These are phyloP conservation scores for Artemisia argyi DNA, from an alignment of 129 eudicot genomes.

Conservation along the genomic window DNA sequence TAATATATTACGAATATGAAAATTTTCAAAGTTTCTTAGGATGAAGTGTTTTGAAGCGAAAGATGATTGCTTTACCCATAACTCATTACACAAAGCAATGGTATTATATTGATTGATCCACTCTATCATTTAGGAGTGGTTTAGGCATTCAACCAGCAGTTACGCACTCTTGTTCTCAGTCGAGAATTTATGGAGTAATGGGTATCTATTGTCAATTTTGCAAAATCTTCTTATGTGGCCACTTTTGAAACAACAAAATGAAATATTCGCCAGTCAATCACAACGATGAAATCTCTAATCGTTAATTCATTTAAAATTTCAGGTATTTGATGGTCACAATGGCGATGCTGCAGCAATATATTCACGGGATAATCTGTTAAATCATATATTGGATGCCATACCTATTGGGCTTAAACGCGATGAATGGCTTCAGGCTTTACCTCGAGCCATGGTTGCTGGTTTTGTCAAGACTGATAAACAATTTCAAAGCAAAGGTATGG, in stretches of 20 bases:
- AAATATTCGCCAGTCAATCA: too few species aligned
- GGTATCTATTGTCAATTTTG: neutral
- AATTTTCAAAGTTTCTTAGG: neutral
- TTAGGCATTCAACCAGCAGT: neutral
- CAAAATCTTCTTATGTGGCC: neutral
- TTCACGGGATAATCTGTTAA: slow-evolving; percentile 62
- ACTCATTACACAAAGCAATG: slow-evolving; percentile 2
- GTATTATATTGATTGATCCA: neutral
- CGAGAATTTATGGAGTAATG: neutral
- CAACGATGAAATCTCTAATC: neutral
- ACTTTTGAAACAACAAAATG: neutral
- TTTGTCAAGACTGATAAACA: slow-evolving; percentile 82
- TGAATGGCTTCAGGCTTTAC: slow-evolving; percentile 86
- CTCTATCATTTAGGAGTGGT: neutral
- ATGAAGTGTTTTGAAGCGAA: neutral
- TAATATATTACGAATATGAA: neutral
- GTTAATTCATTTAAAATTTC: neutral
- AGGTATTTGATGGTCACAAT: slow-evolving; percentile 91
- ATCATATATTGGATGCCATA: slow-evolving; percentile 61
- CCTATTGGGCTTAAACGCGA: slow-evolving; percentile 71
- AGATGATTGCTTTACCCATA: slow-evolving; percentile 7
- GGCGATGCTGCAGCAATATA: slow-evolving; percentile 84
- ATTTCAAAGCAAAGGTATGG: slow-evolving; percentile 70
- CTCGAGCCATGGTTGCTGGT: slow-evolving; percentile 83
- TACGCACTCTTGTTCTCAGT: neutral